These are phyloP conservation scores for Anethum foeniculum DNA, from an alignment of 140 eudicot genomes.

Conservation along the genomic window DNA sequence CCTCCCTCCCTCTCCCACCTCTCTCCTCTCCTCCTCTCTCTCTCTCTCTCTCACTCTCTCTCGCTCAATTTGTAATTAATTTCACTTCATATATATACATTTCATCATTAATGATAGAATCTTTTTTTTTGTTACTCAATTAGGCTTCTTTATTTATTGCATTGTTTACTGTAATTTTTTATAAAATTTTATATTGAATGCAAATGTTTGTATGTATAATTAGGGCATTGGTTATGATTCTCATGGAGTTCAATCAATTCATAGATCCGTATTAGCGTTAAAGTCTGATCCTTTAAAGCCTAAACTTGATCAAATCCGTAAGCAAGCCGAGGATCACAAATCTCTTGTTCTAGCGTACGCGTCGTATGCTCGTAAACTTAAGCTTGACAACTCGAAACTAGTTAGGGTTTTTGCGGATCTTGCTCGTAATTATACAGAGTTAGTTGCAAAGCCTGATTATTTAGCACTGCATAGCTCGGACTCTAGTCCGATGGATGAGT, in stretches of 20 bases:
- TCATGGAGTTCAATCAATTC: conserved; percentile 25
- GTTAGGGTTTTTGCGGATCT: conserved; percentile 78
- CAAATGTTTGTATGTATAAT: conserved; percentile 1
- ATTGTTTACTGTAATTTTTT: background rate
- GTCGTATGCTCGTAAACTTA: conserved; percentile 82
- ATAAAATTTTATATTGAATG: background rate
- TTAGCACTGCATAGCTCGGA: conserved; percentile 45
- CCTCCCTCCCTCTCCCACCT: background rate
- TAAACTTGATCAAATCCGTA: conserved; percentile 69
- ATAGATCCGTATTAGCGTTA: conserved; percentile 62
- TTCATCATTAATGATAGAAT: background rate
- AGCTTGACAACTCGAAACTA: conserved; percentile 80
- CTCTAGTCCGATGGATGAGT: conserved; percentile 49
- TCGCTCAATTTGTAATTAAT: background rate
- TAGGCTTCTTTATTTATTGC: background rate
- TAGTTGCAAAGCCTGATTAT: conserved; percentile 49
- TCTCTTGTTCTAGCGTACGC: conserved; percentile 73
- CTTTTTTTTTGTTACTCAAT: background rate
- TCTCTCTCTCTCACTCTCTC: background rate
- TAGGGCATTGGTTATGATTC: conserved; percentile 36
- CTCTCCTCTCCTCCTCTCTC: conserved; percentile 4
- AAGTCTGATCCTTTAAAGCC: conserved; percentile 81
- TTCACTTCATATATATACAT: background rate
- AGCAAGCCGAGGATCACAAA: conserved; percentile 86
- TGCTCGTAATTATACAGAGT: conserved; percentile 63